Evolutionary conservation across 1,284 basidiomycete species (phyloP), one percentile per base, ranked within the genome.

Genomic region (Bjerkandera adusta): DNA sequence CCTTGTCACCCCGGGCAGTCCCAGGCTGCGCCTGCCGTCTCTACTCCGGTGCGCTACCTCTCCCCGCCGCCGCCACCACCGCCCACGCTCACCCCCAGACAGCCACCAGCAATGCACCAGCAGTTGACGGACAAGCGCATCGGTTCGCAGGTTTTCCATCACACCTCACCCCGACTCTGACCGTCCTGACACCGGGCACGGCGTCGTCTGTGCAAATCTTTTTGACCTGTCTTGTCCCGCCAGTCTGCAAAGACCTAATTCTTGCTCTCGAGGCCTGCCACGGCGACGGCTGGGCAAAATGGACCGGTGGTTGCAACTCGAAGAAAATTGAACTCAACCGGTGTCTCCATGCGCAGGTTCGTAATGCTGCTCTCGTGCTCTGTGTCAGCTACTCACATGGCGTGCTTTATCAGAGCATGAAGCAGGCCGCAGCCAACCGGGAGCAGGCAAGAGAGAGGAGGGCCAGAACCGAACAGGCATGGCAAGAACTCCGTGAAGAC

Each of bases 291-390:
- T 86, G 82, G 81, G 70, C 73, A 32, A 77, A 77, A 53, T 74
- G 83, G 53, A 77, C 80, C 3, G 85, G 85, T 15, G 76, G 72
- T 21, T 93, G 91, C 64, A 93, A 93, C 61, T 67, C 65, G 43
- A 73, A 78, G 42, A 92, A 92, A 67, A 67, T 77, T 42, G 76
- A 80, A 41, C 70, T 93, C 57, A 88, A 86, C 57, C 68, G 75
- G 55, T 93, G 90, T 70, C 70, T 93, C 39, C 75, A 83, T 45
- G 69, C 78, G 66, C 89, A 92, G 79, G 90, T 90, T 60, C 57
- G 73, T 62, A 33, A 24, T 13, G 12, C 16, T 32, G 25, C 21
- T 27, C 24, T 26, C 36, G 27, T 33, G 15, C 38, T 12, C 38
- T 25, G 33, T 42, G 41, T 38, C 40, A 11, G 18, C 27, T 25